Base-by-base conservation (phyloP, 805 yeast species). In the Starmerella floricola region DNA sequence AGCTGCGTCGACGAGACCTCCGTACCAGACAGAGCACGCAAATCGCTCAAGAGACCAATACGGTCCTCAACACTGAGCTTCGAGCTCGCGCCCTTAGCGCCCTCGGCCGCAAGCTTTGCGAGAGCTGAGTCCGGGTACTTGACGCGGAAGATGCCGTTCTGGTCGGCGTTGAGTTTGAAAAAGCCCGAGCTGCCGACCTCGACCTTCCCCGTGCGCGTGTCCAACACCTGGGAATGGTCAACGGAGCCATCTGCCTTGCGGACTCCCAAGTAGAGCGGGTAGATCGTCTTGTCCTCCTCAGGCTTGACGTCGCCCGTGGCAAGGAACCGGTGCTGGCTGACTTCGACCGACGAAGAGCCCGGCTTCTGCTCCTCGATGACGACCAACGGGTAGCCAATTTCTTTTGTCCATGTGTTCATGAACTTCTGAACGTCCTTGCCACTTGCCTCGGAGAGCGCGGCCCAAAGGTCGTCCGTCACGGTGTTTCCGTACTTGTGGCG, bases 381-480 rank as follows among this genome's bases (percentile, higher is more conserved):
- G 23, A 83, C 52, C 23, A 79, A 65, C 3, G 94, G 94, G 62
- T 65, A 82, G 4, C 94, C 94, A 38, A 78, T 71, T 47, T 74
- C 69, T 40, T 71, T 67, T 50, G 80, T 79, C 94, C 94, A 83
- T 17, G 72, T 64, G 44, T 71, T 71, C 78, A 83, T 78, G 55
- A 76, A 68, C 20, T 57, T 43, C 46, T 66, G 65, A 30, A 83
- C 73, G 40, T 82, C 76, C 54, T 69, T 62, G 19, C 80, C 80
- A 3, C 81, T 68, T 12, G 68, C 80, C 41, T 71, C 78, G 40
- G 76, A 62, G 24, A 83, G 64, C 3, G 82, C 73, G 34, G 62
- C 62, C 86, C 91, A 83, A 45, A 83, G 68, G 52, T 83, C 87
- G 32, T 67, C 69, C 32, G 91, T 78, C 26, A 73, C 74, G 21